A percentile compares a stretch with the other conserved stretches of the same genome.
Conservation (phyloP, 2,329 filamentous ascomycete genomes). For the Phyllachora maydis region DNA sequence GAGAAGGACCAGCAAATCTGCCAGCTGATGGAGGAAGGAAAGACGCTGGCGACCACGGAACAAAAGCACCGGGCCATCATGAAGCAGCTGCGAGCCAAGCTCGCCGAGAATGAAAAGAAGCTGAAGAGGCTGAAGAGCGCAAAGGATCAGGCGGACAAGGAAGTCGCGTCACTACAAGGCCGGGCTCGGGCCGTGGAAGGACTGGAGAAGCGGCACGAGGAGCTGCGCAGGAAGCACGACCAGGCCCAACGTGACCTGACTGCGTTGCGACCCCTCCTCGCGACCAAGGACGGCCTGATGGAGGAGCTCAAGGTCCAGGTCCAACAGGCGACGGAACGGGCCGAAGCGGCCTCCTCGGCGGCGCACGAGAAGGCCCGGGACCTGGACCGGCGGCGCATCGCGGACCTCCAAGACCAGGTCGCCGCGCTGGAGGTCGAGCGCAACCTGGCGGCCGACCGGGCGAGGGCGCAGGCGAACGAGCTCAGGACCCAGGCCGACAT, state of each 20-base stretch:
- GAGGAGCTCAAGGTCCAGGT: constrained; percentile 50
- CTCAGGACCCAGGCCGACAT: constrained; percentile 53
- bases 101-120: constrained; percentile 44
- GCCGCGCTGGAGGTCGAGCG: constrained; percentile 60
- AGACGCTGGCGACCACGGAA: constrained; percentile 69
- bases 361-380: constrained; percentile 47
- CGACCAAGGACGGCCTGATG: constrained; percentile 42
- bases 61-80: constrained; percentile 67
- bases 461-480: constrained; percentile 49
- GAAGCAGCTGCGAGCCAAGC: constrained; percentile 54
- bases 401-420: constrained; percentile 34
- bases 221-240: constrained; percentile 31
- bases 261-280: constrained; percentile 36
- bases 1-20: constrained; percentile 87
- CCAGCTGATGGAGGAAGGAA: constrained; percentile 76
- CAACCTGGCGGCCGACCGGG: constrained; percentile 43
- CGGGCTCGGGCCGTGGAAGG: constrained; percentile 27
- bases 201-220: constrained; percentile 31
- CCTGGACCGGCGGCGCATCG: constrained; percentile 31
- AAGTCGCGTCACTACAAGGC: constrained; percentile 23
- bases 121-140: constrained; percentile 35
- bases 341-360: constrained; percentile 44
- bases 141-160: constrained; percentile 34
- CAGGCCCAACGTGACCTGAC: constrained; percentile 32
- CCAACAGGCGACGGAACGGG: constrained; percentile 43